These are phyloP conservation scores for Penicillium sclerotiorum DNA, from an alignment of 2,329 filamentous ascomycete species.

Conservation along the genomic window DNA sequence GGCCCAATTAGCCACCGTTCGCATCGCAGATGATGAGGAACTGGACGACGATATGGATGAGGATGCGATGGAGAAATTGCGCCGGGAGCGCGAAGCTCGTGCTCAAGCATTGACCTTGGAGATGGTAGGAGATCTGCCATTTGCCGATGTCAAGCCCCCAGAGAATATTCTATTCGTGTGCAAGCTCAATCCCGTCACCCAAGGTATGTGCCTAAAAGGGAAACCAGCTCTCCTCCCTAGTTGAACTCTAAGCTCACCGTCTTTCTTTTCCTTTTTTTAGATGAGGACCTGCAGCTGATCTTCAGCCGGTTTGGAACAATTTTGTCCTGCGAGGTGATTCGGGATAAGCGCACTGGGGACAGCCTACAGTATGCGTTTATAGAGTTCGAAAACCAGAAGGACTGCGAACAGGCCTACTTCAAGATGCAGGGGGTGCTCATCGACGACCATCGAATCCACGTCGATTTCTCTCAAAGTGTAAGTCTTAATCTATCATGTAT, in stretches of 20 bases:
- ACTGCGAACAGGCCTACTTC: constrained; percentile 93
- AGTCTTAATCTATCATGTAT: constrained; percentile 37
- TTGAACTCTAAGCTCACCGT: background rate
- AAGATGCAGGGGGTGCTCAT: constrained; percentile 99
- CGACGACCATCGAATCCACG: constrained; percentile 95
- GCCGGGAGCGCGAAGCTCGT: constrained; percentile 85
- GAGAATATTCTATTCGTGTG: constrained; percentile 98
- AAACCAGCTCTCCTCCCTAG: background rate
- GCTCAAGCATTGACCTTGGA: constrained; percentile 94
- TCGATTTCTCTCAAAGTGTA: constrained; percentile 97
- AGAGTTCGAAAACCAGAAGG: constrained; percentile 88
- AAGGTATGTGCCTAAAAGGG: constrained; percentile 48
- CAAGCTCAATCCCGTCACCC: constrained; percentile 96
- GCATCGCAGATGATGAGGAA: constrained; percentile 87
- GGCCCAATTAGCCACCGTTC: constrained; percentile 84
- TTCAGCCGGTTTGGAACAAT: constrained; percentile 97
- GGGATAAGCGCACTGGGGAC: constrained; percentile 90
- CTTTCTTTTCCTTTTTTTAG: constrained; percentile 51
- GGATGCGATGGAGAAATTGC: constrained; percentile 74
- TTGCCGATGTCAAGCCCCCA: constrained; percentile 94
- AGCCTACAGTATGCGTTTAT: constrained; percentile 98
- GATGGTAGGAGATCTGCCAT: constrained; percentile 96
- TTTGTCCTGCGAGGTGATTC: constrained; percentile 91
- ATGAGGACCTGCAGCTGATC: constrained; percentile 91
- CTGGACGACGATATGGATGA: constrained; percentile 78